These are phyloP conservation scores for Stylonectria norvegica DNA, from an alignment of 2,329 filamentous ascomycete genomes.

Conservation along the genomic window DNA sequence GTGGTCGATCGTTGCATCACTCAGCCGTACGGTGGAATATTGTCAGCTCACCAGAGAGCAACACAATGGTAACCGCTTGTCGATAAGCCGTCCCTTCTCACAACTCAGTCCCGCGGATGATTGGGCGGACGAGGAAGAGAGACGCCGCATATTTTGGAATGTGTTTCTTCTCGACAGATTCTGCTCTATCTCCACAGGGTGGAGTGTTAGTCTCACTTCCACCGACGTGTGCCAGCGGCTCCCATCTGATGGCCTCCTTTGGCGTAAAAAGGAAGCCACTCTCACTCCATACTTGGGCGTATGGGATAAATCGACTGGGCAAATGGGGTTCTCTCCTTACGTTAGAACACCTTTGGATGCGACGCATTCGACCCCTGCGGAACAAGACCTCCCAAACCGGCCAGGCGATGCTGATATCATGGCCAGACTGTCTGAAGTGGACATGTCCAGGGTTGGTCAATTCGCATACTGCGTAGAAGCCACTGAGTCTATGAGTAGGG, in stretches of 20 bases:
- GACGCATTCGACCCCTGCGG: not conserved
- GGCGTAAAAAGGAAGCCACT: not conserved
- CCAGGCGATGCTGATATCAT: not conserved
- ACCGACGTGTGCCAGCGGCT: not conserved
- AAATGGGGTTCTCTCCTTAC: not conserved
- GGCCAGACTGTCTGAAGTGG: not conserved
- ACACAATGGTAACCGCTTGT: not conserved
- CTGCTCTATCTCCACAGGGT: not conserved
- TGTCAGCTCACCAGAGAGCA: not conserved
- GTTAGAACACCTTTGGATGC: not conserved
- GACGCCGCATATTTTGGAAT: not conserved
- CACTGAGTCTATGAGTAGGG: not conserved
- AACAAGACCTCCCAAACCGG: not conserved
- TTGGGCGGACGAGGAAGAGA: not conserved
- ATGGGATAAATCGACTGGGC: not conserved
- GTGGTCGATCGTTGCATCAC: not conserved
- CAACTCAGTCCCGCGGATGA: not conserved
- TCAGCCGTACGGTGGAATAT: not conserved
- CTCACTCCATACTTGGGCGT: not conserved
- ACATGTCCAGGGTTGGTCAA: not conserved
- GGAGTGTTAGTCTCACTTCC: not conserved
- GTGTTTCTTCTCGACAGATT: not conserved
- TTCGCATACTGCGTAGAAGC: not conserved
- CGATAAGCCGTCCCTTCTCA: not conserved
- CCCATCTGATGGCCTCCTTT: not conserved